These are phyloP conservation scores for Neospermospora avenae DNA, from an alignment of 2,329 filamentous ascomycete species.

Conservation along the genomic window DNA sequence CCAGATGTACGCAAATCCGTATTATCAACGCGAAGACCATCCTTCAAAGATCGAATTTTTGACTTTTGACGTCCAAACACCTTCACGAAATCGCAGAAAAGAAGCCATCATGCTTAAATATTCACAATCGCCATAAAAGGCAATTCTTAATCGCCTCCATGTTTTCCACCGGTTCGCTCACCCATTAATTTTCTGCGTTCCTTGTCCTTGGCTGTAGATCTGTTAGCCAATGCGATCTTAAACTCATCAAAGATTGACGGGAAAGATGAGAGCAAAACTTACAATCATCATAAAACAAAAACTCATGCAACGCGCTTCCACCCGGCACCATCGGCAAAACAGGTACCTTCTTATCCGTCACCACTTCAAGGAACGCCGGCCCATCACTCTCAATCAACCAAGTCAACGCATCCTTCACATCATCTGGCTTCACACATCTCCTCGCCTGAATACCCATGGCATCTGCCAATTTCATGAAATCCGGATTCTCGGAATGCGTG, in stretches of 20 bases:
- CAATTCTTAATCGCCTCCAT: conserved; percentile 16
- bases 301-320: conserved; percentile 85
- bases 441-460: conserved; percentile 83
- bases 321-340: conserved; percentile 97
- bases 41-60: too few relatives aligned
- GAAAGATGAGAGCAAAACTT: conserved; percentile 37
- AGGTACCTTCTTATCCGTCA: conserved; percentile 88
- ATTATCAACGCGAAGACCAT: too few relatives aligned
- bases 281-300: conserved; percentile 82
- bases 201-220: conserved; percentile 60
- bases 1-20: too few relatives aligned
- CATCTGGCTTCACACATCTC: conserved; percentile 68
- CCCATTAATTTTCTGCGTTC: conserved; percentile 64
- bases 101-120: too few relatives aligned
- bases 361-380: conserved; percentile 88
- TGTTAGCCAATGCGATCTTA: conserved; percentile 35
- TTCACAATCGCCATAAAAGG: too few relatives aligned
- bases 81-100: too few relatives aligned
- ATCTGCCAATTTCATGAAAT: conserved; percentile 90
- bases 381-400: conserved; percentile 90
- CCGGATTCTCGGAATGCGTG: conserved; percentile 92
- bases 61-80: too few relatives aligned
- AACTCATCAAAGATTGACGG: conserved; percentile 3
- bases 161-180: conserved; percentile 48
- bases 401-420: conserved; percentile 72